Base-by-base conservation (phyloP, 139 green algal species). In the Chlamydomonas eustigma region DNA sequence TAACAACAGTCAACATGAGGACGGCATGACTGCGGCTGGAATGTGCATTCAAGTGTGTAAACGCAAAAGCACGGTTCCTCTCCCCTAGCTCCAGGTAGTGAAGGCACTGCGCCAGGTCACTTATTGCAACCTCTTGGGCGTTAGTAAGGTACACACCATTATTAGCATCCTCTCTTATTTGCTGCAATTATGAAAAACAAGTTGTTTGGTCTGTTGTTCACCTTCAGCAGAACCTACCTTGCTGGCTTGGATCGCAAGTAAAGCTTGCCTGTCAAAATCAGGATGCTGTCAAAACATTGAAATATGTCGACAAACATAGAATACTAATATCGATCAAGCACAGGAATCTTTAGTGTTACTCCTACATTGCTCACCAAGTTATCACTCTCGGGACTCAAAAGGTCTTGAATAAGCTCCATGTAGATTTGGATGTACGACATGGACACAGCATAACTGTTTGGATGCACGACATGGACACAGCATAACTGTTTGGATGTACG, bases 341-440 rank as follows among this genome's bases (percentile, higher is more conserved):
- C n/a, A n/a, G n/a, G n/a, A n/a, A n/a, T n/a, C n/a, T n/a, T n/a
- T n/a, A n/a, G 44, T 28, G 18, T 58, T 18, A 58, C 18, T 18
- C 52, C 52, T 6, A 6, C 31, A 25, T 3, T 36, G 4, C 78
- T 72, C 44, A 86, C 81, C 79, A 97, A 85, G 80, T 94, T 92
- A 28, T 90, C 84, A 22, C 73, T 88, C 6, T 90, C 81, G 1
- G 90, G 90, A 28, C 81, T 75, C 38, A 97, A 81, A 69, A 97
- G 79, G 71, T 97, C 92, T 77, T 96, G 85, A 34, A 96, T 92
- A 37, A 91, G 77, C 78, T 97, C 91, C 85, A 92, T 93, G 82
- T 95, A 96, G 70, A 97, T 93, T 75, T 84, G 80, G 28, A 96
- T 87, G 75, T 94, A 96, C 6, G 83, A 90, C 83, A 97, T 93